Percentiles rank a stretch among this genome's conserved stretches.
Conservation (phyloP, 768 basidiomycete species). For the Trametes sanguinea region DNA sequence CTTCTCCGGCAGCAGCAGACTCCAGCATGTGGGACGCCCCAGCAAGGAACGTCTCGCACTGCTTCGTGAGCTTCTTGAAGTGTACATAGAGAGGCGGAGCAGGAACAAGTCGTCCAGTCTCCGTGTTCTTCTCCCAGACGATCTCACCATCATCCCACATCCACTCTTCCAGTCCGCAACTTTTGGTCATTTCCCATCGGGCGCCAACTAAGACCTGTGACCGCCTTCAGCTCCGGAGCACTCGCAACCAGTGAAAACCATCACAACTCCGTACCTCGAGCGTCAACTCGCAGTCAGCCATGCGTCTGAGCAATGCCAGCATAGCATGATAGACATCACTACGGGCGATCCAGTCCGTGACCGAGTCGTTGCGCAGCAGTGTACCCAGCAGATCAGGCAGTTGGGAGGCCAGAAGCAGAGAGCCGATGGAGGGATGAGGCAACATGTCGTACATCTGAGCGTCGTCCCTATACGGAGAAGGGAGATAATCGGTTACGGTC, state of each 20-base stretch:
- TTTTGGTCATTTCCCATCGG: constrained; percentile 41
- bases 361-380: constrained; percentile 57
- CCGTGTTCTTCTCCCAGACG: constrained; percentile 38
- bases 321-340: constrained; percentile 50
- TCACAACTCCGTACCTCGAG: constrained; percentile 30
- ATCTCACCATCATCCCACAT: constrained; percentile 49
- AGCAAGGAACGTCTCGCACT: constrained; percentile 50
- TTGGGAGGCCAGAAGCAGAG: constrained; percentile 46
- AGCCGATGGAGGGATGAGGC: constrained; percentile 47
- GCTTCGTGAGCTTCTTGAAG: constrained; percentile 55
- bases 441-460: constrained; percentile 50
- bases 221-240: neutral
- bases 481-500: constrained; percentile 44
- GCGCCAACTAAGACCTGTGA: constrained; percentile 40
- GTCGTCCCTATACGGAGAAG: constrained; percentile 46
- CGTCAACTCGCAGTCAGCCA: constrained; percentile 55
- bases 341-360: constrained; percentile 53
- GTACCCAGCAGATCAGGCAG: constrained; percentile 46
- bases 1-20: constrained; percentile 29
- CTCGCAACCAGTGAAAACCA: too few species aligned
- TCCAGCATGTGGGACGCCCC: constrained; percentile 47
- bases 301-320: constrained; percentile 46
- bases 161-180: constrained; percentile 48
- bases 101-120: constrained; percentile 31
- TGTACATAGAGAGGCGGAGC: constrained; percentile 48